Evolutionary conservation across 1,284 basidiomycete genomes (phyloP), one percentile per base, ranked within the genome.

Genomic region (Athelia psychrophila): DNA sequence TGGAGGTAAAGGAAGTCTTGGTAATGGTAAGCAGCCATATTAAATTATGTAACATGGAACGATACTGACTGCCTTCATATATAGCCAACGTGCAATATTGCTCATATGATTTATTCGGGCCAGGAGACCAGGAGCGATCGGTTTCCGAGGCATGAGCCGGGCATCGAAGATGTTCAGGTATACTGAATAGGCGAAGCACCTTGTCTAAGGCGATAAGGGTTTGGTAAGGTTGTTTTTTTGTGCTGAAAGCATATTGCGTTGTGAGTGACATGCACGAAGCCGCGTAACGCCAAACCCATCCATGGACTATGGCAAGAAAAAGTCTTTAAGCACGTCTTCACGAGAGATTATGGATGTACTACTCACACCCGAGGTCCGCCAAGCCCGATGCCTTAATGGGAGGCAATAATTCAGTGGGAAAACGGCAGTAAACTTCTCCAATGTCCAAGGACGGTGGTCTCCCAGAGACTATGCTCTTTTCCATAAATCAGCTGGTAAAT

Each of bases 1-100:
- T 82, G 80, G 19, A 81, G 71, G 55, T 77, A 79, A 16, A 82
- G 60, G 12, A 81, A 62, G 56, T 75, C 79, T 81, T n/a, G n/a
- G n/a, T n/a, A n/a, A n/a, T n/a, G n/a, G n/a, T n/a, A n/a, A n/a
- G n/a, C n/a, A n/a, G n/a, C n/a, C n/a, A n/a, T n/a, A n/a, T n/a
- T n/a, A n/a, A n/a, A n/a, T 49, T 22, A 49, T 18, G 32, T 20
- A 16, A 40, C 18, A 44, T 5, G 22, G 42, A 13, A 12, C 42
- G 50, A 55, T 23, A 66, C 75, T 57, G 58, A 79, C 79, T 78
- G 1, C 71, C 67, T 63, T 80, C 79, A 52, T 68, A 67, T 33
- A 69, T 55, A 50, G 68, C 72, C 6, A 75, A 49, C 3, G 68
- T 60, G 52, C 66, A 72, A 55, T 71, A 79, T 54, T 80, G 79